Percentiles rank a stretch among this genome's conserved stretches.
phyloP scores from a whole-genome alignment of 2,329 filamentous ascomycete genomes.

The Colletotrichum sojae region DNA sequence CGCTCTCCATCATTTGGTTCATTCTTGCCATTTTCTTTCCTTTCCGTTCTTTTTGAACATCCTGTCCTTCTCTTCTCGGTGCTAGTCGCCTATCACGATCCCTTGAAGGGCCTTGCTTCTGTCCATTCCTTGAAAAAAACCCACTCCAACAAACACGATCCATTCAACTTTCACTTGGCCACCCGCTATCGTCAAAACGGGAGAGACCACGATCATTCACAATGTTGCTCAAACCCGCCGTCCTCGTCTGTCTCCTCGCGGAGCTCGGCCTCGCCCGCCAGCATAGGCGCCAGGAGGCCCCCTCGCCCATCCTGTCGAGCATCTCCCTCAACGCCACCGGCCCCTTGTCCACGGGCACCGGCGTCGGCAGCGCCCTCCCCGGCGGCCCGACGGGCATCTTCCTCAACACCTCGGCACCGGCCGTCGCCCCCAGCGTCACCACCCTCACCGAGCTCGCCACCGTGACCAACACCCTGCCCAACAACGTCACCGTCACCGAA shows the following conservation, averaged over 20 bases:
- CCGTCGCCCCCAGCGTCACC: constrained; percentile 19
- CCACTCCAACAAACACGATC: constrained; percentile 11
- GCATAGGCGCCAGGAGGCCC: constrained; percentile 16
- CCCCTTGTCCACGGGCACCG: constrained; percentile 30
- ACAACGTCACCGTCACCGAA: constrained; percentile 37
- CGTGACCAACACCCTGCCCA: constrained; percentile 22
- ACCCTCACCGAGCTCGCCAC: constrained; percentile 34
- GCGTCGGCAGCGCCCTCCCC: neutral
- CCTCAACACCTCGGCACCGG: constrained; percentile 37
- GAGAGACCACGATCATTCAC: constrained; percentile 23
- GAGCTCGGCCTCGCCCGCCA: constrained; percentile 39
- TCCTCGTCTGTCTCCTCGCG: constrained; percentile 32
- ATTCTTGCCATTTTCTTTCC: constrained; percentile 33
- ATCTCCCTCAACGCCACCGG: constrained; percentile 26
- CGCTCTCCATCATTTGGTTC: constrained; percentile 31
- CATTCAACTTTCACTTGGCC: constrained; percentile 27
- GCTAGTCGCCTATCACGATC: constrained; percentile 36
- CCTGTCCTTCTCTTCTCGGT: constrained; percentile 40
- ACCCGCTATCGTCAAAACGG: constrained; percentile 15
- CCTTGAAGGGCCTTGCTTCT: constrained; percentile 40
- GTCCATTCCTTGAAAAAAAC: constrained; percentile 27
- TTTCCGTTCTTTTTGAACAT: constrained; percentile 30
- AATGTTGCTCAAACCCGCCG: constrained; percentile 35
- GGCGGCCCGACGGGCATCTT: constrained; percentile 32
- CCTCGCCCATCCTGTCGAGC: constrained; percentile 32